Evolutionary conservation across 176 grass and related monocot species (phyloP), one percentile per base, ranked within the genome.

Genomic region (Eragrostis nindensis): DNA sequence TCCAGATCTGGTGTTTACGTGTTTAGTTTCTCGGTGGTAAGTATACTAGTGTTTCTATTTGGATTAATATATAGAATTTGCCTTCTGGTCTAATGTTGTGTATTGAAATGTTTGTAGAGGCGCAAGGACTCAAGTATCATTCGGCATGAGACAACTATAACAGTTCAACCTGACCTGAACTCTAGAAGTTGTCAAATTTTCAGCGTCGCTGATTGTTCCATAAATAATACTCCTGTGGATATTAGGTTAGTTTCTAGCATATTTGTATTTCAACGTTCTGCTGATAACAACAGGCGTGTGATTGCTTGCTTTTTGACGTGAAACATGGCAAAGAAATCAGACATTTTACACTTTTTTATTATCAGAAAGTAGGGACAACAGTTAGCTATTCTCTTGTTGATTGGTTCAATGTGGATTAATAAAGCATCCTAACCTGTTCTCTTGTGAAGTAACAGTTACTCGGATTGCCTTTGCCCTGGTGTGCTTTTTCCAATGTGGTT

Each of bases 21-120:
- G 7, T 83, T 87, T 87, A 29, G 70, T 42, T 87, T 87, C 72
- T 87, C 85, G 5, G 85, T 82, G 74, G 85, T 87, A 78, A 83
- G 79, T 87, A 53, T 61, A 59, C 17, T 83, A 71, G 21, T 10
- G 38, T 41, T 62, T 70, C 30, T 9, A 47, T 55, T 44, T 83
- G 22, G 3, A 45, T 16, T 27, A 65, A 18, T 61, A 75, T 1
- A 29, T 11, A 57, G 11, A 68, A 76, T 18, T 45, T 46, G 7
- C 53, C 8, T 17, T 62, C 11, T 56, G n/a, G 56, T 48, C 54
- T 68, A 56, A 67, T 53, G 14, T 64, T 16, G 70, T 56, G 2
- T 76, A 49, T 68, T 68, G 54, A 24, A 62, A 36, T 76, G 14
- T 2, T 68, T 43, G 41, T 47, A 86, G 84, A 81, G 6, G 21